Evolutionary conservation across 2,329 filamentous ascomycete genomes (phyloP).

Genomic region (Fusarium annulatum): DNA sequence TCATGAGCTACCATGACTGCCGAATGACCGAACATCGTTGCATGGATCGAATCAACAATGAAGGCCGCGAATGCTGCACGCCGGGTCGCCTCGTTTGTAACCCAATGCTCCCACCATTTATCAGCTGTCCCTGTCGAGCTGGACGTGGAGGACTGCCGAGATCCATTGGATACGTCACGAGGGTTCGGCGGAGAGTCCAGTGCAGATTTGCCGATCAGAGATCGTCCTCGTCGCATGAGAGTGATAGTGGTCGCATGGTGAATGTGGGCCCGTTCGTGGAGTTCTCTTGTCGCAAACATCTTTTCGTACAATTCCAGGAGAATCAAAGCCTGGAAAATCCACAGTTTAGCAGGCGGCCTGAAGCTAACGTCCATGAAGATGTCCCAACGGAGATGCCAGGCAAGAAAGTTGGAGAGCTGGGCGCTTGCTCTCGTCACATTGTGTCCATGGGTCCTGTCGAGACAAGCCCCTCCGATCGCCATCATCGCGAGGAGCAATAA

Average conservation of each 20-base stretch:
- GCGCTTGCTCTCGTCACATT: conserved; percentile 81
- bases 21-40: conserved; percentile 97
- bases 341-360: conserved; percentile 90
- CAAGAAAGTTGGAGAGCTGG: conserved; percentile 87
- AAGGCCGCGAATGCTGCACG: conserved; percentile 94
- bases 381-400: conserved; percentile 94
- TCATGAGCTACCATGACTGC: conserved; percentile 98
- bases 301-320: conserved; percentile 96
- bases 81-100: conserved; percentile 90
- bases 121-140: conserved; percentile 76
- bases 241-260: conserved; percentile 97
- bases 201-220: conserved; percentile 85
- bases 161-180: conserved; percentile 68
- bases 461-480: conserved; percentile 88
- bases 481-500: conserved; percentile 89
- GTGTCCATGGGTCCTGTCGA: conserved; percentile 83
- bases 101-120: conserved; percentile 97
- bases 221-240: conserved; percentile 92
- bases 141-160: conserved; percentile 70
- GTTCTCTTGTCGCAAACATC: conserved; percentile 91
- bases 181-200: conserved; percentile 85
- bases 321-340: conserved; percentile 93
- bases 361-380: conserved; percentile 94
- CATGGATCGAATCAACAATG: conserved; percentile 93
- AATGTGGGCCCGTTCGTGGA: conserved; percentile 95